Evolutionary conservation across 805 yeast genomes (phyloP).

Genomic region (Schizosaccharomyces pombe): DNA sequence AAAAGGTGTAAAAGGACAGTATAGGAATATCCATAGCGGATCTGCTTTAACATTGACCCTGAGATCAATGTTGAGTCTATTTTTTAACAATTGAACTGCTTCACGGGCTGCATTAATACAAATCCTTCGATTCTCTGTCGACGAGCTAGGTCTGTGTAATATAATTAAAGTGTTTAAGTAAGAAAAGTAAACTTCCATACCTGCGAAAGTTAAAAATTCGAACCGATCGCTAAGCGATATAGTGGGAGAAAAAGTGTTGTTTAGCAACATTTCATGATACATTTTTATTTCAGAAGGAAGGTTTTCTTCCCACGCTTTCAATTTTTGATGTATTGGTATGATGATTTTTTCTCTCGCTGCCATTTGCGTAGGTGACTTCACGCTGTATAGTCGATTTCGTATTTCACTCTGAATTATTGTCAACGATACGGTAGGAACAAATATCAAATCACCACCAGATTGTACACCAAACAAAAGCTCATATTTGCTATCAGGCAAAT

Average conservation of each 20-base stretch:
- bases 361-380: not conserved
- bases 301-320: not conserved
- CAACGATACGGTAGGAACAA: not conserved
- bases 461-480: not conserved
- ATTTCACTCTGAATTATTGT: not conserved
- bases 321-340: not conserved
- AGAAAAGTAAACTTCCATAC: not conserved
- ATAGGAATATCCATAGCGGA: not conserved
- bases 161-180: not conserved
- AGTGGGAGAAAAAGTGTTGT: not conserved
- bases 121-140: not conserved
- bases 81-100: not conserved
- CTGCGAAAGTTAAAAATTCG: not conserved
- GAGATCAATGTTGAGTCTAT: not conserved
- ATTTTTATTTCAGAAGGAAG: not conserved
- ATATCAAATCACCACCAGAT: not conserved
- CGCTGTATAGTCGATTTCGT: not conserved
- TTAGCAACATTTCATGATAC: not conserved
- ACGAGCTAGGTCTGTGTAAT: not conserved
- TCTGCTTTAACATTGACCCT: not conserved
- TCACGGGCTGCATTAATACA: not conserved
- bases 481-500: not conserved
- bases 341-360: not conserved
- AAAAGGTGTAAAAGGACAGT: not conserved
- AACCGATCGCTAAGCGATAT: not conserved